A percentile compares a stretch with the other conserved stretches of the same genome.
phyloP scores from a whole-genome alignment of 2,329 filamentous ascomycete species.

The Purpureocillium lavendulum region DNA sequence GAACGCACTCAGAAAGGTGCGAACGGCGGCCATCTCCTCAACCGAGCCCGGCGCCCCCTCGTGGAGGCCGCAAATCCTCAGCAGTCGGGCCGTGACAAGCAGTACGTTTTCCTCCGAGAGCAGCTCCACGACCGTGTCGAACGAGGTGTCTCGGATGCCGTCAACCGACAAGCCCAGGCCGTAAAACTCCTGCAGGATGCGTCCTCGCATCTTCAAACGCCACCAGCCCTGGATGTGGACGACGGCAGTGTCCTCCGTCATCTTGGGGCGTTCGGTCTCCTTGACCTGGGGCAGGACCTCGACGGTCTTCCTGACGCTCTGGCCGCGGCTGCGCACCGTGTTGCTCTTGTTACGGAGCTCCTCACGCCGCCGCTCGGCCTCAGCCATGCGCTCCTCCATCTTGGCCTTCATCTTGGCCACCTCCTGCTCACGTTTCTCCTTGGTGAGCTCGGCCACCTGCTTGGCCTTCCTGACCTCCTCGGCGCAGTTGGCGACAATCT shows the following conservation, averaged over 20 bases:
- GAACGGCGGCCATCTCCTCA: slow-evolving; percentile 60
- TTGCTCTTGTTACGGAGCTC: slow-evolving; percentile 50
- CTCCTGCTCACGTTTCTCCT: slow-evolving; percentile 70
- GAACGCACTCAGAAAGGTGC: slow-evolving; percentile 73
- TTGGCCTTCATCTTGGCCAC: slow-evolving; percentile 60
- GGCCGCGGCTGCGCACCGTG: slow-evolving; percentile 42
- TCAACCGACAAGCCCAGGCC: slow-evolving; percentile 62
- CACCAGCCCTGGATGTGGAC: slow-evolving; percentile 62
- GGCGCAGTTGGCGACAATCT: slow-evolving; percentile 73
- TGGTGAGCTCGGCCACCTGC: slow-evolving; percentile 73
- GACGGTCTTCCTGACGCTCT: slow-evolving; percentile 44
- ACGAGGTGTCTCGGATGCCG: slow-evolving; percentile 58
- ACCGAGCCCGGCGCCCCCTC: slow-evolving; percentile 56
- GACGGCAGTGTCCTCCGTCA: slow-evolving; percentile 55
- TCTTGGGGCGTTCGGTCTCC: slow-evolving; percentile 32
- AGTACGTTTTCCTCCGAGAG: slow-evolving; percentile 61
- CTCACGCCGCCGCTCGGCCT: slow-evolving; percentile 64
- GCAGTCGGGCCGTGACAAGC: slow-evolving; percentile 54
- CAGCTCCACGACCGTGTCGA: slow-evolving; percentile 64
- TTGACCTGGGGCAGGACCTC: slow-evolving; percentile 39
- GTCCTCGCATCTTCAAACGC: slow-evolving; percentile 50
- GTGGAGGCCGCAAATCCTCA: slow-evolving; percentile 61
- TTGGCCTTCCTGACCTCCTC: slow-evolving; percentile 79
- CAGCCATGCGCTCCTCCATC: slow-evolving; percentile 73
- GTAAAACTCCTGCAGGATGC: slow-evolving; percentile 56